Percentiles rank a stretch among this genome's conserved stretches.
These are phyloP conservation scores for Termitomyces sp. DNA, from an alignment of 768 basidiomycete species.

Conservation along the genomic window DNA sequence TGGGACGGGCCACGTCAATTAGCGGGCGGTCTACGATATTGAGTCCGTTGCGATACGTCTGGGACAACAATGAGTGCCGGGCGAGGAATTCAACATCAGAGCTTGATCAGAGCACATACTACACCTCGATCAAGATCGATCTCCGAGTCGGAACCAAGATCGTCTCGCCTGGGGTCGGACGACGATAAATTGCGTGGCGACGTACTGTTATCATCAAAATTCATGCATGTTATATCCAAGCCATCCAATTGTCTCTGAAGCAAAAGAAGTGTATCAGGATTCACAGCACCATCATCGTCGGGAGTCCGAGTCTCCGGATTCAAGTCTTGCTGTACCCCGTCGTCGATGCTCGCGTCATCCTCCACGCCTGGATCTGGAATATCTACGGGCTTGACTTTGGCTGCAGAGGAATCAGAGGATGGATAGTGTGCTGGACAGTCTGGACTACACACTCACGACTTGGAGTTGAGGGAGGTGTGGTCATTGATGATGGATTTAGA, in stretches of 20 bases:
- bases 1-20: slow-evolving; percentile 50
- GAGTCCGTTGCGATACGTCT: slow-evolving; percentile 29
- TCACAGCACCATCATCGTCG: neutral
- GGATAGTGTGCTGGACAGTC: neutral
- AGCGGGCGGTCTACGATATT: slow-evolving; percentile 43
- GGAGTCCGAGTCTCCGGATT: too few species aligned
- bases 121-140: too few species aligned
- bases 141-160: too few species aligned
- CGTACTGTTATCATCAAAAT: neutral
- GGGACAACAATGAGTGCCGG: neutral
- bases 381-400: slow-evolving; percentile 10
- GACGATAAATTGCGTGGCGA: neutral
- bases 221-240: neutral
- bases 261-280: too few species aligned
- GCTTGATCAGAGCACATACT: too few species aligned
- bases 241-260: too few species aligned
- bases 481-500: neutral
- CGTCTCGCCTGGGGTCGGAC: too few species aligned
- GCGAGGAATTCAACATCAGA: neutral
- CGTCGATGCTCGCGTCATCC: neutral
- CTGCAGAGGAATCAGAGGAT: slow-evolving; percentile 7
- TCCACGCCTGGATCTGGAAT: slow-evolving; percentile 14
- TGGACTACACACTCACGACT: slow-evolving; percentile 10
- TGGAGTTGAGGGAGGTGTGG: slow-evolving; percentile 7
- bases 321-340: neutral